These are phyloP conservation scores for Teunomyces aglyptinius DNA, from an alignment of 805 yeast genomes.

Conservation along the genomic window DNA sequence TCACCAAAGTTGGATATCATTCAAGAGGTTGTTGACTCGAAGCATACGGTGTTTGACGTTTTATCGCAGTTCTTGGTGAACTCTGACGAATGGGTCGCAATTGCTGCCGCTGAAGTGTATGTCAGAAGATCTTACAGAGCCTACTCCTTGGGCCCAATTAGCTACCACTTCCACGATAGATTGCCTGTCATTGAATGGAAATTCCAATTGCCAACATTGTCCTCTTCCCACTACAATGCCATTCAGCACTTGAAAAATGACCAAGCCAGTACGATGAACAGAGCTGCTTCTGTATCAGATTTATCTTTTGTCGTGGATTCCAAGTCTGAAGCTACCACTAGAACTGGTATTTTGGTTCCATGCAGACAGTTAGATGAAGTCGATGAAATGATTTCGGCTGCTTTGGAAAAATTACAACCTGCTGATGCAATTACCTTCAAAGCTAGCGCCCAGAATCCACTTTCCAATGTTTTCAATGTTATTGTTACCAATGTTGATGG, in stretches of 20 bases:
- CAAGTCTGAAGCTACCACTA: slow-evolving; percentile 62
- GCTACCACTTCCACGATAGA: slow-evolving; percentile 53
- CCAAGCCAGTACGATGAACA: slow-evolving; percentile 50
- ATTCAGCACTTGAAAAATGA: slow-evolving; percentile 52
- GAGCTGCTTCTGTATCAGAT: slow-evolving; percentile 93
- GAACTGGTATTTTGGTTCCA: slow-evolving; percentile 85
- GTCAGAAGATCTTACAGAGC: slow-evolving; percentile 97
- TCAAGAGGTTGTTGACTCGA: slow-evolving; percentile 92
- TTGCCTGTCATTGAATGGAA: slow-evolving; percentile 82
- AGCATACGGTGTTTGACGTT: slow-evolving; percentile 94
- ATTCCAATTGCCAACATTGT: slow-evolving; percentile 76
- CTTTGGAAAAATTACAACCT: slow-evolving; percentile 67
- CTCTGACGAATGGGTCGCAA: slow-evolving; percentile 80
- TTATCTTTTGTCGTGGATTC: slow-evolving; percentile 78
- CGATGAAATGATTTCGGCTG: slow-evolving; percentile 76
- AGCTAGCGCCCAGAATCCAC: slow-evolving; percentile 23
- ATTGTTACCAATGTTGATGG: slow-evolving; percentile 75
- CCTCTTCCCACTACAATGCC: slow-evolving; percentile 72
- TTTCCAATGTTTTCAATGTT: slow-evolving; percentile 80
- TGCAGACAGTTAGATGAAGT: slow-evolving; percentile 83
- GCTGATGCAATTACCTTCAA: slow-evolving; percentile 37
- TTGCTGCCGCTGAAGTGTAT: slow-evolving; percentile 97
- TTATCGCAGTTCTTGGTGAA: slow-evolving; percentile 86
- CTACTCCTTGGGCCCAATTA: slow-evolving; percentile 77
- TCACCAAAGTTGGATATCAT: slow-evolving; percentile 78